Conservation (phyloP, 2,329 filamentous ascomycete genomes). For the Fusarium nygamai region DNA sequence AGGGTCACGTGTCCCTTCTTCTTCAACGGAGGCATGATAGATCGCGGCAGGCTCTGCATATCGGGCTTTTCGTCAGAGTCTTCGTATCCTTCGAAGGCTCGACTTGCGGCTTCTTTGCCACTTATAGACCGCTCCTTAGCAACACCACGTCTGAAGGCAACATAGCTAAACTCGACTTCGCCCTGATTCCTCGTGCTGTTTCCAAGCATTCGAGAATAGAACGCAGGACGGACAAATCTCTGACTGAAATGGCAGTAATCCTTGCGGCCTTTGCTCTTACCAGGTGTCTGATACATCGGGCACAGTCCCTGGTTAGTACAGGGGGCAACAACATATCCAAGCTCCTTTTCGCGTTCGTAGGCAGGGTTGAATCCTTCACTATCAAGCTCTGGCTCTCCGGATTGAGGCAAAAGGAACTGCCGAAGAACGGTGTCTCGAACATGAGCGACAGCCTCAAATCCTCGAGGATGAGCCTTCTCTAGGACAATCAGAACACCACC, state of each 20-base stretch:
- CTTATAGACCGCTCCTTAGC: slow-evolving; percentile 50
- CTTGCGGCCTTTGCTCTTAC: slow-evolving; percentile 77
- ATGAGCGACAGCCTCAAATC: slow-evolving; percentile 90
- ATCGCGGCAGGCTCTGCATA: slow-evolving; percentile 78
- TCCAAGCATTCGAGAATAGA: slow-evolving; percentile 80
- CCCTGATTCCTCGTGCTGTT: slow-evolving; percentile 81
- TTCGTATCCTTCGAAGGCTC: slow-evolving; percentile 80
- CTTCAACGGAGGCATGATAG: slow-evolving; percentile 85
- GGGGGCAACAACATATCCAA: slow-evolving; percentile 73
- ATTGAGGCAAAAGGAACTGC: slow-evolving; percentile 70
- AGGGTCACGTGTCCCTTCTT: slow-evolving; percentile 87
- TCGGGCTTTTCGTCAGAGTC: slow-evolving; percentile 56
- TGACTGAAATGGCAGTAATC: slow-evolving; percentile 94
- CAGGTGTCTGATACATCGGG: slow-evolving; percentile 84
- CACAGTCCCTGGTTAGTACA: slow-evolving; percentile 92
- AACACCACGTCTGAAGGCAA: slow-evolving; percentile 83
- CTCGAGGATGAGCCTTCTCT: slow-evolving; percentile 90
- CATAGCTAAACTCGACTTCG: slow-evolving; percentile 89
- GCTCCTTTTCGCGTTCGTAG: slow-evolving; percentile 59
- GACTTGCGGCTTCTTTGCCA: slow-evolving; percentile 66
- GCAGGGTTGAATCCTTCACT: slow-evolving; percentile 54
- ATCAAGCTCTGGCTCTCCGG: slow-evolving; percentile 48
- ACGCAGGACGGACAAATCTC: slow-evolving; percentile 84
- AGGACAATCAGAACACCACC: slow-evolving; percentile 88
- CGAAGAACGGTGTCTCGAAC: slow-evolving; percentile 83